Conservation (phyloP, 192 early-diverging fungal genomes). For the Mycoemilia scoparia region DNA sequence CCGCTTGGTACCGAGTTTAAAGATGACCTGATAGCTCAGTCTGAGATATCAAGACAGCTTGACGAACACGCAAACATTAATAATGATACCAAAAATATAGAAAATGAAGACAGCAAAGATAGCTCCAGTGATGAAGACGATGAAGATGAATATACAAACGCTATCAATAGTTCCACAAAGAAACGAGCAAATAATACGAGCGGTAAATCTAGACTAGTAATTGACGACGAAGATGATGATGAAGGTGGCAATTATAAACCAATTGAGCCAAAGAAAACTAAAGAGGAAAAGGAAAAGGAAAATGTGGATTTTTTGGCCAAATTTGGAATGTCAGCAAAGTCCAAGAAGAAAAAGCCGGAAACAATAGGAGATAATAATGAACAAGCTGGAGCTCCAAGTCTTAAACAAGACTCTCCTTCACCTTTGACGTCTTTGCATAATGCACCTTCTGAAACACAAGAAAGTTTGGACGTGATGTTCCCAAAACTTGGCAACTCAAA, state of each 20-base stretch:
- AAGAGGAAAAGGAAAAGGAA: neutral
- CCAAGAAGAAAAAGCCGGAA: constrained; percentile 1
- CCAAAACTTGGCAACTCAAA: constrained; percentile 6
- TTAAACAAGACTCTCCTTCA: neutral
- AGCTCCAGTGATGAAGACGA: neutral
- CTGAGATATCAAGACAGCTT: neutral
- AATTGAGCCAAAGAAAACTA: neutral
- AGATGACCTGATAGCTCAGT: neutral
- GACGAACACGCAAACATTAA: constrained; percentile 1
- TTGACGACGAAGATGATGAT: constrained; percentile 13
- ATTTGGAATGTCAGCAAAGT: constrained; percentile 21
- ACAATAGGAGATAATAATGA: neutral
- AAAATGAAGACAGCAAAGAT: neutral
- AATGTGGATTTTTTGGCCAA: constrained; percentile 21
- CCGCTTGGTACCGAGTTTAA: neutral
- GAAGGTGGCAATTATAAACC: neutral
- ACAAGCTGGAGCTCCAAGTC: neutral
- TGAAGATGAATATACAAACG: neutral
- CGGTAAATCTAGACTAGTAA: neutral
- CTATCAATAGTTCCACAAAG: neutral
- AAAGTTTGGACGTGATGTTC: constrained; percentile 9
- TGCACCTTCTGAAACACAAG: constrained; percentile 6
- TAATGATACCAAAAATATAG: neutral
- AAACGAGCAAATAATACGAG: no score
- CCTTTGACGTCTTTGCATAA: neutral